Evolutionary conservation across 805 yeast genomes (phyloP).

Genomic region (Debaryomyces maramus): DNA sequence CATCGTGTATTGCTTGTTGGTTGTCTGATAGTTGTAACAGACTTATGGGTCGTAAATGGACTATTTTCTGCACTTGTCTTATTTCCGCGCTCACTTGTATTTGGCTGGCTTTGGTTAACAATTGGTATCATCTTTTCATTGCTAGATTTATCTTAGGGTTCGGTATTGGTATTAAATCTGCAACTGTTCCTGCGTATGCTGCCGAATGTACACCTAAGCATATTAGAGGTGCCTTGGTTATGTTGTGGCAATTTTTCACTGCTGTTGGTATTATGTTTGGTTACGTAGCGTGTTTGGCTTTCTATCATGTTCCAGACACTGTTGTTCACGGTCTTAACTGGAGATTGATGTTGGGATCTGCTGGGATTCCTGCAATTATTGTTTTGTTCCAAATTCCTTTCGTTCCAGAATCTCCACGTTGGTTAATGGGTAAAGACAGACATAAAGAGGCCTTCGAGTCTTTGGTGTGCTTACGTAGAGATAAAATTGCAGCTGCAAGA

Average conservation of each 20-base stretch:
- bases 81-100: slow-evolving; percentile 61
- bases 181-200: slow-evolving; percentile 66
- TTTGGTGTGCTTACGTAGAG: slow-evolving; percentile 45
- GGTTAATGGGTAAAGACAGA: slow-evolving; percentile 57
- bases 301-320: slow-evolving; percentile 52
- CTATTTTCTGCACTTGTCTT: slow-evolving; percentile 59
- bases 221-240: slow-evolving; percentile 63
- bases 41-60: slow-evolving; percentile 57
- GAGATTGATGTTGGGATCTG: slow-evolving; percentile 68
- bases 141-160: slow-evolving; percentile 58
- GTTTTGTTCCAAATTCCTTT: slow-evolving; percentile 50
- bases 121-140: slow-evolving; percentile 60
- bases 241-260: slow-evolving; percentile 77
- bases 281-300: slow-evolving; percentile 58
- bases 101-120: slow-evolving; percentile 67
- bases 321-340: slow-evolving; percentile 52
- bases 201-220: slow-evolving; percentile 62
- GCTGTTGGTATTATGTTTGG: slow-evolving; percentile 74
- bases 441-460: slow-evolving; percentile 52
- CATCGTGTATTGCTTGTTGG: slow-evolving; percentile 62
- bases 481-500: slow-evolving; percentile 58
- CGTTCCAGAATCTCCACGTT: slow-evolving; percentile 71
- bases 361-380: slow-evolving; percentile 54
- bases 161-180: slow-evolving; percentile 66
- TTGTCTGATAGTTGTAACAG: slow-evolving; percentile 53